A percentile compares a stretch with the other conserved stretches of the same genome.
These are phyloP conservation scores for Plasmodium coatneyi DNA, from an alignment of 169 alveolate genomes.

Conservation along the genomic window DNA sequence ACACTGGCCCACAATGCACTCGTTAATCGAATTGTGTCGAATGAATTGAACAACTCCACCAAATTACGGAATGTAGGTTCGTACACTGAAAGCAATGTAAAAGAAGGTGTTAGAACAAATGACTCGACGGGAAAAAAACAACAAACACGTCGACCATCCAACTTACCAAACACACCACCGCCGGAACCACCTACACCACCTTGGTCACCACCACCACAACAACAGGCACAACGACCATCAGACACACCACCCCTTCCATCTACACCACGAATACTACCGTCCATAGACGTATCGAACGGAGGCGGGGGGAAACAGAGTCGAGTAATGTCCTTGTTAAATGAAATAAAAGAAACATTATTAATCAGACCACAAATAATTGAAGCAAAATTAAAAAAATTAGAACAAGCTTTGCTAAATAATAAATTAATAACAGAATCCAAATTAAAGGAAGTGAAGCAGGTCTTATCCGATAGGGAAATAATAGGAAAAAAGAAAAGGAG, in stretches of 20 bases:
- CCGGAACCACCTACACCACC: too few species aligned
- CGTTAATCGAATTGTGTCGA: too few species aligned
- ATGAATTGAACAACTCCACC: not conserved
- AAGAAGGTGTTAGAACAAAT: not conserved
- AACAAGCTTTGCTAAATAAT: not conserved
- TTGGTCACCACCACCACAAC: too few species aligned
- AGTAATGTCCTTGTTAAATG: not conserved
- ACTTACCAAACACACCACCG: too few species aligned
- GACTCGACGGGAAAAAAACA: not conserved
- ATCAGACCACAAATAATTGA: slow-evolving; percentile 10
- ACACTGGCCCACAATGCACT: too few species aligned
- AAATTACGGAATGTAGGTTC: not conserved
- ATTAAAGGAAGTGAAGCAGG: not conserved
- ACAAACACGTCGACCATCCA: too few species aligned
- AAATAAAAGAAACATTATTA: not conserved
- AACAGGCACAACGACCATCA: too few species aligned
- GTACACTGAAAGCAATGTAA: not conserved
- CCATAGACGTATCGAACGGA: not conserved
- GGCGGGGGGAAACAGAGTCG: not conserved
- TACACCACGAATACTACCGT: too few species aligned
- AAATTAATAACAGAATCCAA: slow-evolving; percentile 2
- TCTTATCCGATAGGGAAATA: not conserved
- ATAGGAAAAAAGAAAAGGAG: not conserved
- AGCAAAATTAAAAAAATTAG: not conserved
- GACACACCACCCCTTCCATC: too few species aligned